Evolutionary conservation across 192 early-diverging fungal species (phyloP), one percentile per base, ranked within the genome.

Genomic region (Radiomyces spectabilis): DNA sequence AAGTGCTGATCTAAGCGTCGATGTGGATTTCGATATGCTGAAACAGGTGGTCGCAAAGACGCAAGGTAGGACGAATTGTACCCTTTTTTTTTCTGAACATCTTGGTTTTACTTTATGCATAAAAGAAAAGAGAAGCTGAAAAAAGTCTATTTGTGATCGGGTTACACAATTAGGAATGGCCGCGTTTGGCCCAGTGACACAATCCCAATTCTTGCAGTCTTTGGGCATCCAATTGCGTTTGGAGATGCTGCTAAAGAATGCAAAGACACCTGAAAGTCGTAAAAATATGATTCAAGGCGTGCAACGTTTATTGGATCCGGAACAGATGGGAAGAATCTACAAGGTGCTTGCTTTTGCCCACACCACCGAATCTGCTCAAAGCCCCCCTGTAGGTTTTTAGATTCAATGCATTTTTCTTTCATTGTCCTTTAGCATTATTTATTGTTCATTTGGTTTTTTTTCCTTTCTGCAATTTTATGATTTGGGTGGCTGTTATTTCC

Each of bases 11-110:
- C 69, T 99, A 21, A 95, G 86, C 39, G 87, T 83, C 0, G 88
- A 99, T 71, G 94, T 99, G 1, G 91, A 97, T 55, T 99, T 97
- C 69, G 57, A 74, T 21, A 77, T 81, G 46, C 57, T 94, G 35
- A 81, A 81, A 39, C 65, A 73, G n/a, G 83, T 82, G 0, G 68
- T 74, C 29, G 69, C 63, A 57, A 71, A 39, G 2, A 30, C 39
- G 25, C 31, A 41, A 29, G 32, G 55, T 61, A 46, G 51, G 49
- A 12, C 1, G 15, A 30, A 21, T 16, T 30, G 15, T 44, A 8
- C 12, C 32, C n/a, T 38, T 0, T 35, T 1, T 7, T 42, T 4
- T 65, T 19, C 8, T 1, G 0, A 22, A 12, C 27, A 6, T 33
- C 2, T 24, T 29, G 9, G 26, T 9, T 54, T 41, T 39, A 4